These are phyloP conservation scores for Atkinsonella hypoxylon DNA, from an alignment of 2,329 filamentous ascomycete genomes.

Conservation along the genomic window DNA sequence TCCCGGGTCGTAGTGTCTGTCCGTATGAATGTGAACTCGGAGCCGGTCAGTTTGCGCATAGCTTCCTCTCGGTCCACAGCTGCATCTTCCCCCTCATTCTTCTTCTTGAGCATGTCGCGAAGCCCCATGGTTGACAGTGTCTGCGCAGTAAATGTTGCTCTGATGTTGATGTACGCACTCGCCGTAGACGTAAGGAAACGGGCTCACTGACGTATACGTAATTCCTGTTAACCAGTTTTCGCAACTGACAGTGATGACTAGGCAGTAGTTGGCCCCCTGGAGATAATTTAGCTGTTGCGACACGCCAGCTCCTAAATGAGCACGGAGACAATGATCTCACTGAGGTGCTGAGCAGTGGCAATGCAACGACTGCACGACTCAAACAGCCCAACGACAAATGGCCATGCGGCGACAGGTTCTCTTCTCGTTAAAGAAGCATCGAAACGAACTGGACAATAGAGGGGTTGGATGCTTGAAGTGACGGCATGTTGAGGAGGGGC, in stretches of 20 bases:
- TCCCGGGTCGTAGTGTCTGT: constrained; percentile 75
- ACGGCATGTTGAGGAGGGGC: not conserved
- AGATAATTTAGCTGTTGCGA: not conserved
- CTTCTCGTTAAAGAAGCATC: not conserved
- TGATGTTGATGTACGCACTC: too few relatives aligned
- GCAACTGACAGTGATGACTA: too few relatives aligned
- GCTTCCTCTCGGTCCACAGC: constrained; percentile 25
- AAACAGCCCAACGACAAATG: not conserved
- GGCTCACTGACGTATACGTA: too few relatives aligned
- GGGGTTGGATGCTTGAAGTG: not conserved
- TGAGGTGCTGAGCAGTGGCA: not conserved
- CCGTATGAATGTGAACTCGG: constrained; percentile 73
- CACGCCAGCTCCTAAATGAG: not conserved
- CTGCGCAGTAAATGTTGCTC: not conserved
- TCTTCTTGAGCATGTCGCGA: constrained; percentile 42
- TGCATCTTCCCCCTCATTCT: constrained; percentile 29
- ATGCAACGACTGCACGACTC: not conserved
- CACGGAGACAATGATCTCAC: not conserved
- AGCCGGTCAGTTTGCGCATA: constrained; percentile 27
- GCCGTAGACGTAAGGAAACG: too few relatives aligned
- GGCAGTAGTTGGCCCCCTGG: not conserved
- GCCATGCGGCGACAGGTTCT: not conserved
- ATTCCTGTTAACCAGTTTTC: too few relatives aligned
- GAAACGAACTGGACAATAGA: not conserved
- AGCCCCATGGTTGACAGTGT: constrained; percentile 30